phyloP scores from a whole-genome alignment of 768 basidiomycete genomes.

The Asterophora lycoperdoides region DNA sequence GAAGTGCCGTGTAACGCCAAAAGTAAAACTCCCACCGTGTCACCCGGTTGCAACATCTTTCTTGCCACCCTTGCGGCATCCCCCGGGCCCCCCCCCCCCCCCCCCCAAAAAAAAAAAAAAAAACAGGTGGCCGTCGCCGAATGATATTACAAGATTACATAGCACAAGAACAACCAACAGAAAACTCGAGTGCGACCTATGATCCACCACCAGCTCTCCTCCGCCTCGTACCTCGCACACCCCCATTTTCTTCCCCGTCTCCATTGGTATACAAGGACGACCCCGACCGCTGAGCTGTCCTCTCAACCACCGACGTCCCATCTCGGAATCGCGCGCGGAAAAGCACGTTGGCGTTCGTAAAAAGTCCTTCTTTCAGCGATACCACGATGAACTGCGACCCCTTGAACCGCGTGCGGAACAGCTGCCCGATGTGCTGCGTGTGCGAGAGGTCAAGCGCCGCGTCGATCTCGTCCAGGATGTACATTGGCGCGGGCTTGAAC shows the following conservation, averaged over 20 bases:
- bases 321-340: slow-evolving; percentile 93
- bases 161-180: not conserved
- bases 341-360: slow-evolving; percentile 95
- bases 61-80: no score
- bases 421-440: slow-evolving; percentile 94
- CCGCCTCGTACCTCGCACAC: slow-evolving; percentile 27
- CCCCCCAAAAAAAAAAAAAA: no score
- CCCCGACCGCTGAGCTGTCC: slow-evolving; percentile 63
- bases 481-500: slow-evolving; percentile 99
- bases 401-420: slow-evolving; percentile 97
- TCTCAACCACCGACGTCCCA: slow-evolving; percentile 87
- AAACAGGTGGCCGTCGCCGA: no score
- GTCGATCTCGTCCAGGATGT: slow-evolving; percentile 98
- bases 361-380: slow-evolving; percentile 92
- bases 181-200: slow-evolving; percentile 1
- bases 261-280: slow-evolving; percentile 42
- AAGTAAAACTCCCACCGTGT: no score
- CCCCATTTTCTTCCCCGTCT: slow-evolving; percentile 27
- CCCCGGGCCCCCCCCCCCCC: no score
- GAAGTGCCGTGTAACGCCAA: no score
- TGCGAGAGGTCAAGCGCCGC: slow-evolving; percentile 95
- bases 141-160: slow-evolving; percentile 5
- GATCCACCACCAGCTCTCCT: slow-evolving; percentile 26
- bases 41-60: no score
- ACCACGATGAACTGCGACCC: slow-evolving; percentile 99